Conservation (phyloP, 306 rosid species). For the Citrullus amarus region DNA sequence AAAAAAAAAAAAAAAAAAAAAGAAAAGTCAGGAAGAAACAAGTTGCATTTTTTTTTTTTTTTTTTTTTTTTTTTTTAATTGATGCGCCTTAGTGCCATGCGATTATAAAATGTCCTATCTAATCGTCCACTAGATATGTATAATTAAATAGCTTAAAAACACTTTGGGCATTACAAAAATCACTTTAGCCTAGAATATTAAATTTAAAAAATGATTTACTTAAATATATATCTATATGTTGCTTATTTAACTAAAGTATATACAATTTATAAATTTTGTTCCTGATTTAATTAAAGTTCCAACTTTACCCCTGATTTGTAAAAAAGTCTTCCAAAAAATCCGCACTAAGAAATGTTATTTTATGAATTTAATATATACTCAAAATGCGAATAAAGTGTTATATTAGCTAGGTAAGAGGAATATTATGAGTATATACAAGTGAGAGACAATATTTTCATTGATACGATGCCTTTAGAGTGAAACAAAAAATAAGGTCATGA, state of each 20-base stretch:
- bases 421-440: too few relatives aligned
- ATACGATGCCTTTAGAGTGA: too few relatives aligned
- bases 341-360: background rate
- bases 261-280: background rate
- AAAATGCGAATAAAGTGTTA: too few relatives aligned
- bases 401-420: too few relatives aligned
- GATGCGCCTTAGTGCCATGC: background rate
- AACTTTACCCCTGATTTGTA: background rate
- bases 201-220: background rate
- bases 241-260: background rate
- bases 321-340: too few relatives aligned
- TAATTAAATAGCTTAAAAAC: background rate
- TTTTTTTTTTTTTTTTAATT: background rate
- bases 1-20: background rate
- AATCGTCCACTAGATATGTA: background rate
- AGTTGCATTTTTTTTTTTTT: background rate
- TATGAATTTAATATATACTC: background rate
- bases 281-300: background rate
- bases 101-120: background rate
- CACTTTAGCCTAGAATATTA: background rate
- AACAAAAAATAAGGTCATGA: background rate
- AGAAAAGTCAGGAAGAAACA: background rate
- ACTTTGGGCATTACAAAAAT: background rate
- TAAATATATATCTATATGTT: background rate
- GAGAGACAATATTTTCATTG: too few relatives aligned